A percentile compares a stretch with the other conserved stretches of the same genome.
Evolutionary conservation across 331 rosid species (phyloP).

Genomic region (Spiraea crenata): DNA sequence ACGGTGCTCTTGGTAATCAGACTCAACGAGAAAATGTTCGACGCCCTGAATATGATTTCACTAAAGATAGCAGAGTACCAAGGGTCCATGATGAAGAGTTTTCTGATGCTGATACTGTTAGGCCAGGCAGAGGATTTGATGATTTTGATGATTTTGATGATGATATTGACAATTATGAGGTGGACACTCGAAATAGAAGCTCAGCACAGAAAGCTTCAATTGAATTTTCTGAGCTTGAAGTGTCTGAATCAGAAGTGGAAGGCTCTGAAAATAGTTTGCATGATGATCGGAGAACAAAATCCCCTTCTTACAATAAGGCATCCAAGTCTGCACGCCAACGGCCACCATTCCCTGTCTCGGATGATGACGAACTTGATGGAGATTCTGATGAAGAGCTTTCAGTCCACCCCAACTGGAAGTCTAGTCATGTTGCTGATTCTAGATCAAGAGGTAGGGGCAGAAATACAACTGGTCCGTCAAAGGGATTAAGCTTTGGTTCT

Average conservation of each 20-base stretch:
- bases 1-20: slow-evolving; percentile 42
- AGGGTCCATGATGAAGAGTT: slow-evolving; percentile 45
- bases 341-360: slow-evolving; percentile 52
- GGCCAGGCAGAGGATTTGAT: slow-evolving; percentile 73
- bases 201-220: slow-evolving; percentile 39
- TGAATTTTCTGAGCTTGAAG: slow-evolving; percentile 58
- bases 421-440: slow-evolving; percentile 54
- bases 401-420: slow-evolving; percentile 55
- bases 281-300: slow-evolving; percentile 22
- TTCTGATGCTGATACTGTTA: slow-evolving; percentile 39
- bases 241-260: slow-evolving; percentile 45
- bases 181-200: slow-evolving; percentile 47
- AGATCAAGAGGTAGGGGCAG: slow-evolving; percentile 45
- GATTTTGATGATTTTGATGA: slow-evolving; percentile 89
- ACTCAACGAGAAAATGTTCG: slow-evolving; percentile 44
- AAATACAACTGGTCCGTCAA: slow-evolving; percentile 40
- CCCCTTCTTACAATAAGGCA: slow-evolving; percentile 36
- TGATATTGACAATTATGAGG: slow-evolving; percentile 83
- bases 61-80: slow-evolving; percentile 36
- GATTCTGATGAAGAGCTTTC: slow-evolving; percentile 48
- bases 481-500: slow-evolving; percentile 75
- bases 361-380: slow-evolving; percentile 55
- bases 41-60: slow-evolving; percentile 44
- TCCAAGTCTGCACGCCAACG: slow-evolving; percentile 28
- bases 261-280: slow-evolving; percentile 23